A percentile compares a stretch with the other conserved stretches of the same genome.
phyloP scores from a whole-genome alignment of 257 asterid species.

The Salvia miltiorrhiza region DNA sequence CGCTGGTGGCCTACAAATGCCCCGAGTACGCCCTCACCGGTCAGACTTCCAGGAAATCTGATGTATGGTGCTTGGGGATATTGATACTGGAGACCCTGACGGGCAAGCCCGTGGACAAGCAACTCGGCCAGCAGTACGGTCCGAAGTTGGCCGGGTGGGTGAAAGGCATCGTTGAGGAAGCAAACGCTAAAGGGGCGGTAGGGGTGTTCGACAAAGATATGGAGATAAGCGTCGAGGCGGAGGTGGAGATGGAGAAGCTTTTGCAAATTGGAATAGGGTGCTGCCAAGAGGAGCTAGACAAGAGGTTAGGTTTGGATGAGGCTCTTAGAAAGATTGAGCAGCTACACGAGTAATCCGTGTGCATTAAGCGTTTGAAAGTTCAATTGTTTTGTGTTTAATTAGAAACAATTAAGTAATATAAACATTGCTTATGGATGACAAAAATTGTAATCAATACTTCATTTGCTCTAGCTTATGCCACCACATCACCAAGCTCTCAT shows the following conservation, averaged over 20 bases:
- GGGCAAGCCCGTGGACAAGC: slow-evolving; percentile 63
- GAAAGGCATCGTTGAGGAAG: slow-evolving; percentile 31
- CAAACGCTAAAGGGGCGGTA: background rate
- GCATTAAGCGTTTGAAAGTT: too few relatives aligned
- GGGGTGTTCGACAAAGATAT: slow-evolving; percentile 58
- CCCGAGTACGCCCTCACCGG: slow-evolving; percentile 61
- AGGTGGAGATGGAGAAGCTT: slow-evolving; percentile 56
- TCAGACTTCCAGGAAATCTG: slow-evolving; percentile 55
- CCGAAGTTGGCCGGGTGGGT: slow-evolving; percentile 54
- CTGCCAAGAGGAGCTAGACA: slow-evolving; percentile 61
- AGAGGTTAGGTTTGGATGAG: slow-evolving; percentile 67
- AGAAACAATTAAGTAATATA: too few relatives aligned
- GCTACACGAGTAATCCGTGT: slow-evolving; percentile 31
- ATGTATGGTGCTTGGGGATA: slow-evolving; percentile 88
- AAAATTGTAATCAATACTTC: too few relatives aligned
- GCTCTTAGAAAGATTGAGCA: slow-evolving; percentile 49
- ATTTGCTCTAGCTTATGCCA: too few relatives aligned
- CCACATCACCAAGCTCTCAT: too few relatives aligned
- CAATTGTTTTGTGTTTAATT: too few relatives aligned
- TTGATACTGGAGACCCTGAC: slow-evolving; percentile 71
- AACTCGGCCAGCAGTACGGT: slow-evolving; percentile 38
- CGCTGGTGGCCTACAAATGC: slow-evolving; percentile 69
- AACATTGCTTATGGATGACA: too few relatives aligned
- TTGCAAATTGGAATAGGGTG: slow-evolving; percentile 67
- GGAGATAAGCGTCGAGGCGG: slow-evolving; percentile 23